A percentile compares a stretch with the other conserved stretches of the same genome.
Conservation (phyloP, 257 asterid genomes). For the Solanum peruvianum region DNA sequence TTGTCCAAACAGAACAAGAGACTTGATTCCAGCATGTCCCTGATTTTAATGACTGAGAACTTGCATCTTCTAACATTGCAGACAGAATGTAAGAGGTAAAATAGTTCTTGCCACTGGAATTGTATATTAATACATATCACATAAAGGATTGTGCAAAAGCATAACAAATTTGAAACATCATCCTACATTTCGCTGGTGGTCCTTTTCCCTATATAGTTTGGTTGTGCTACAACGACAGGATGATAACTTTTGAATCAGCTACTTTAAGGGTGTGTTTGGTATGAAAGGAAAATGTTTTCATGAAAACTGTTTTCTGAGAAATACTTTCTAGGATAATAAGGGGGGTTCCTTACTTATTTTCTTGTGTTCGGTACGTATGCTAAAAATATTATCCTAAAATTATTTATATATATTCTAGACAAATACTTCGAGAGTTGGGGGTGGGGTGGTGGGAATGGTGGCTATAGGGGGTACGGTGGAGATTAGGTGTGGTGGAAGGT, state of each 20-base stretch:
- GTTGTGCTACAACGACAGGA: not conserved
- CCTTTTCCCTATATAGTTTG: not conserved
- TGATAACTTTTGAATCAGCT: not conserved
- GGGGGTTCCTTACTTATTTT: not conserved
- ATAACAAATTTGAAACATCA: not conserved
- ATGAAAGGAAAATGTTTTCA: not conserved
- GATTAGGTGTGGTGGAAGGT: not conserved
- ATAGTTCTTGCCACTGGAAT: not conserved
- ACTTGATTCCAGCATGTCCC: not conserved
- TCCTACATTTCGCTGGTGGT: not conserved
- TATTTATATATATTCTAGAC: not conserved
- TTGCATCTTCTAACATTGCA: not conserved
- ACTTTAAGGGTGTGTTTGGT: not conserved
- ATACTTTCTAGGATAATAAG: not conserved
- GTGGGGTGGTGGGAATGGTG: not conserved
- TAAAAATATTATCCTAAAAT: not conserved
- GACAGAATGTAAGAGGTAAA: not conserved
- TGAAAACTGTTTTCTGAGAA: not conserved
- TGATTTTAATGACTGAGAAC: not conserved
- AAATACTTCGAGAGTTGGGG: not conserved
- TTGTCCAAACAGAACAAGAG: not conserved
- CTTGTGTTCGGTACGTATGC: not conserved
- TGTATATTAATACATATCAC: not conserved
- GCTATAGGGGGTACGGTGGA: not conserved
- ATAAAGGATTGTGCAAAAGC: not conserved